Base-by-base conservation (phyloP, 441 rosid species). In the Hura crepitans region DNA sequence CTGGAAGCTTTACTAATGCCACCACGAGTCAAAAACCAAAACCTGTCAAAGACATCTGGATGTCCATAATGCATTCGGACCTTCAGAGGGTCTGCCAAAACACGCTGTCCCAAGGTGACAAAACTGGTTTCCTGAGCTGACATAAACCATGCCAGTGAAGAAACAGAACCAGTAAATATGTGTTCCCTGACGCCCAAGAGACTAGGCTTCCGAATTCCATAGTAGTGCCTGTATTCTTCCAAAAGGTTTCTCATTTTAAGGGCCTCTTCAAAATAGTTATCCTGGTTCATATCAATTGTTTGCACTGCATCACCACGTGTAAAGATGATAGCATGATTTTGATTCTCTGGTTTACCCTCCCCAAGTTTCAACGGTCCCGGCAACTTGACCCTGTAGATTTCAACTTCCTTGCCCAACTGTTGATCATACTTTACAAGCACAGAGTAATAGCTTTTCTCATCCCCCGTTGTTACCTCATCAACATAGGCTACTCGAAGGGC, bases 141-240 rank as follows among this genome's bases (percentile, higher is more conserved):
- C 98, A 92, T 90, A 79, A 93, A 93, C 94, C 93, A 85, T 15
- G 98, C 97, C 8, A 93, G 90, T 42, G 98, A 93, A n/a, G 98
- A 93, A 12, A 91, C 96, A 6, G 98, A 93, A 53, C 97, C 98
- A 9, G 98, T 89, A 80, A 93, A 89, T 67, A 93, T 87, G 69
- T 90, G 85, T 75, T 93, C 98, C 74, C 98, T 83, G 35, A 90
- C 97, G 64, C 98, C 98, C 78, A 90, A 81, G 57, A 93, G 90
- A 62, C 92, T 89, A 2, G 98, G 98, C 76, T 80, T 87, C 66
- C 97, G 85, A 51, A 87, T 85, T 28, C 98, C 97, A 54, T 86
- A 85, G 76, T 72, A n/a, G 35, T 27, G 72, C 77, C 85, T 85
- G 82, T 83, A 93, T 67, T 92, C 96, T 82, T 93, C 96, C 85